Evolutionary conservation across 2,329 filamentous ascomycete species (phyloP).

Genomic region (Clonostachys sp.): DNA sequence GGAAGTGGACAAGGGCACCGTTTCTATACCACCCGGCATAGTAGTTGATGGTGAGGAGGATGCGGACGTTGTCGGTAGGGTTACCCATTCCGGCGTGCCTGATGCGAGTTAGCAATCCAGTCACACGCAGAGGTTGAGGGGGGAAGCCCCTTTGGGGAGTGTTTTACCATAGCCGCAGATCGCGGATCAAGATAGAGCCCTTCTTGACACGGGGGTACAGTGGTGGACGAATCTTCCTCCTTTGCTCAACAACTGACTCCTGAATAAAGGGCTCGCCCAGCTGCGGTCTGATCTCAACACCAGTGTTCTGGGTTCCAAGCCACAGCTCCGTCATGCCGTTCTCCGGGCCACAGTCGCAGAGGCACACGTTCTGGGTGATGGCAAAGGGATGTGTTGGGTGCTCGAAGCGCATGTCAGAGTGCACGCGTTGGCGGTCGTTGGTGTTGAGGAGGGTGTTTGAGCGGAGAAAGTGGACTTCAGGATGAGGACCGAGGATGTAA

Average conservation of each 20-base stretch:
- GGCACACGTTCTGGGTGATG: constrained; percentile 2
- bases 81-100: constrained; percentile 10
- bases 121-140: no score
- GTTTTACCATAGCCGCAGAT: constrained; percentile 9
- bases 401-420: constrained; percentile 5
- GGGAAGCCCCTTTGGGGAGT: not conserved
- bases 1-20: constrained; percentile 3
- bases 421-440: constrained; percentile 4
- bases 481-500: constrained; percentile 10
- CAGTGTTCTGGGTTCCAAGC: constrained; percentile 7
- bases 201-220: constrained; percentile 7
- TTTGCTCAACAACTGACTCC: not conserved
- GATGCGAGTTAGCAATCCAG: no score
- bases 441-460: constrained; percentile 9
- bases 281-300: not conserved
- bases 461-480: constrained; percentile 13
- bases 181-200: constrained; percentile 8
- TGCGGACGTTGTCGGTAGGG: constrained; percentile 5
- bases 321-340: constrained; percentile 11
- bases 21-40: constrained; percentile 7
- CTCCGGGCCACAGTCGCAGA: constrained; percentile 5
- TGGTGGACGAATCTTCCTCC: constrained; percentile 4
- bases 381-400: constrained; percentile 4
- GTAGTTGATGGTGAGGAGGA: constrained; percentile 11
- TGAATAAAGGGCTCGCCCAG: constrained; percentile 4